Conservation (phyloP, 1,284 basidiomycete genomes). For the Leccinum subrobustum region DNA sequence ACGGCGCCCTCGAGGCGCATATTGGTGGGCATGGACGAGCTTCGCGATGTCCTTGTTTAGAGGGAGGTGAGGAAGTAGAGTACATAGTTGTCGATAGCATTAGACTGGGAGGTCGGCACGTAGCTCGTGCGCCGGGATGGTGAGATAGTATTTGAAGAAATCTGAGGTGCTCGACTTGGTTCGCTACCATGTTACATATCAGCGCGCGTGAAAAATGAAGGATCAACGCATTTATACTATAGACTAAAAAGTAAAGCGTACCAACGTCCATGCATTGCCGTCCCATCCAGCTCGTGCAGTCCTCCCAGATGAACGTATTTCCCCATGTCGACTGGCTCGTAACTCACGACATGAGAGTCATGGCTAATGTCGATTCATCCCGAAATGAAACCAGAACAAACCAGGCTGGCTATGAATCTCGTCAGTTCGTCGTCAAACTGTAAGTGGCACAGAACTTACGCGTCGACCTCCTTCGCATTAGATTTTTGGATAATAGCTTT, state of each 20-base stretch:
- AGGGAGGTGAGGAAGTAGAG: slow-evolving; percentile 48
- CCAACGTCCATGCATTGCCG: slow-evolving; percentile 91
- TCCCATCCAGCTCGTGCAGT: slow-evolving; percentile 88
- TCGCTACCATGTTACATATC: slow-evolving; percentile 41
- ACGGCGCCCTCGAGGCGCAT: slow-evolving; percentile 43
- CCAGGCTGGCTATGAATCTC: slow-evolving; percentile 51
- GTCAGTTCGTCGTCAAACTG: slow-evolving; percentile 12
- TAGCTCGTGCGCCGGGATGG: slow-evolving; percentile 13
- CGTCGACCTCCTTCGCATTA: slow-evolving; percentile 76
- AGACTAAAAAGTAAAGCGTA: slow-evolving; percentile 31
- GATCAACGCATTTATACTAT: too few species aligned
- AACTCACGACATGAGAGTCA: slow-evolving; percentile 90
- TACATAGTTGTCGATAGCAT: slow-evolving; percentile 52
- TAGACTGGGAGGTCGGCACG: slow-evolving; percentile 28
- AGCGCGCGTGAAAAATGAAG: not conserved
- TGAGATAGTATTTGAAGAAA: too few species aligned
- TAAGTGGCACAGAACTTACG: slow-evolving; percentile 50
- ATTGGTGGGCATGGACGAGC: slow-evolving; percentile 52
- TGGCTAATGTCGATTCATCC: slow-evolving; percentile 95
- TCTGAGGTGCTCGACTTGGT: too few species aligned
- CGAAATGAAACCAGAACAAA: slow-evolving; percentile 95
- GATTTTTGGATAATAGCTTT: slow-evolving; percentile 81
- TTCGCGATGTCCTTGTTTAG: slow-evolving; percentile 50
- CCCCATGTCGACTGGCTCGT: slow-evolving; percentile 96
- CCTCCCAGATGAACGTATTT: slow-evolving; percentile 95